phyloP scores from a whole-genome alignment of 768 basidiomycete genomes.

The Collybiopsis luxurians region DNA sequence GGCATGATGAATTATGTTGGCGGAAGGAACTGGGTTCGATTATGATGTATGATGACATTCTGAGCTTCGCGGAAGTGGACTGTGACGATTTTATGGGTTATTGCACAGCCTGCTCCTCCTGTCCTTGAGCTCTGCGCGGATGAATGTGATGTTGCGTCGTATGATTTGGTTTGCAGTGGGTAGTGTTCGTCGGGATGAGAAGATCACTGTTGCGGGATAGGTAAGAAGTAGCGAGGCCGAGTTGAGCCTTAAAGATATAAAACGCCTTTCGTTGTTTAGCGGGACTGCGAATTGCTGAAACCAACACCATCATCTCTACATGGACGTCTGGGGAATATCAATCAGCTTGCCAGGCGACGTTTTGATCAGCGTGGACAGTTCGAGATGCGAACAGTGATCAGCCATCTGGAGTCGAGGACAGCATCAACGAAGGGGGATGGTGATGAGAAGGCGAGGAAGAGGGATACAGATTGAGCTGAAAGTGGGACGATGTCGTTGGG shows the following conservation, averaged over 20 bases:
- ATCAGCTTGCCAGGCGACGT: constrained; percentile 75
- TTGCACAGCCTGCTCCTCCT: constrained; percentile 63
- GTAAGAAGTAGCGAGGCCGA: constrained; percentile 41
- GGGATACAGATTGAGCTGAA: too few relatives aligned
- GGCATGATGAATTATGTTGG: constrained; percentile 97
- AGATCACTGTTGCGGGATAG: constrained; percentile 88
- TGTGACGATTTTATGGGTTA: constrained; percentile 89
- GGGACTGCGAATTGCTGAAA: constrained; percentile 90
- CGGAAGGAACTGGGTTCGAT: constrained; percentile 78
- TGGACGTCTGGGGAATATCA: constrained; percentile 68
- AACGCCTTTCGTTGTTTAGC: constrained; percentile 81
- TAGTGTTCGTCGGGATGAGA: constrained; percentile 74
- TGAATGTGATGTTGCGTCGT: constrained; percentile 67
- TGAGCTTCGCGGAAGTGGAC: constrained; percentile 83
- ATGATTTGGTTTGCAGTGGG: constrained; percentile 56
- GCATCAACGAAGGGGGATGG: constrained; percentile 89
- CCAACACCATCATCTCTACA: constrained; percentile 73
- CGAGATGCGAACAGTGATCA: constrained; percentile 92
- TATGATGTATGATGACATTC: constrained; percentile 71
- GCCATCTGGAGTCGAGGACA: constrained; percentile 86
- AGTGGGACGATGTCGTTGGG: constrained; percentile 37
- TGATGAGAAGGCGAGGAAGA: constrained; percentile 77
- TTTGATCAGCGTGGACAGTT: constrained; percentile 67
- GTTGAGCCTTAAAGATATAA: constrained; percentile 77
- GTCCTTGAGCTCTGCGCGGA: constrained; percentile 69